Evolutionary conservation across 2,329 filamentous ascomycete species (phyloP), one percentile per base, ranked within the genome.

Genomic region (Macrophomina pseudophaseolina): DNA sequence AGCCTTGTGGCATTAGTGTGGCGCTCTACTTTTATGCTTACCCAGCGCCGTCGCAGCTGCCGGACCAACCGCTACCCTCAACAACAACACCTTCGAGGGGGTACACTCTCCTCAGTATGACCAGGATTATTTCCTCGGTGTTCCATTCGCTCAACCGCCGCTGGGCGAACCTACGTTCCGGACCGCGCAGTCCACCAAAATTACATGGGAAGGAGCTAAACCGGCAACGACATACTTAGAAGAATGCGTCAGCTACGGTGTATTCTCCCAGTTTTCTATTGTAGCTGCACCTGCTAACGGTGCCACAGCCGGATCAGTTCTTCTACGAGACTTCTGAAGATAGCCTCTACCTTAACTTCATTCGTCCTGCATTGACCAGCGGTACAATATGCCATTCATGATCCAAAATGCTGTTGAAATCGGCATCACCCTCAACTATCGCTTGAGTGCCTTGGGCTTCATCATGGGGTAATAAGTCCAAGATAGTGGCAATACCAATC

Each of bases 371-470:
- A 73, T 72, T 40, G 74, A 76, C 67, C 79, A 84, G 4, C 83
- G 87, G 64, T 91, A 91, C 73, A 90, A 91, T 71, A 79, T 88
- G 67, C 85, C 84, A 16, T 86, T 84, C 67, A 83, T 90, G 54
- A 85, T 91, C 5, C 74, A 83, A 63, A 79, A 81, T 11, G 74
- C 72, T 60, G 74, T 77, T 8, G 74, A 75, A 14, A 74, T 78
- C 35, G 76, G 74, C 7, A 72, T 74, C 6, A 76, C 75, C 28
- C 76, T 76, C 69, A 78, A 78, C 66, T 78, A 78, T 59, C 84
- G 90, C 6, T 82, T 91, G 56, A 87, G 88, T 3, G 85, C 87
- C 4, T 84, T 92, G 72, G 91, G 91, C 0, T 93, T 94, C 76
- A 76, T 92, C 32, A 84, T 86, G 8, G 88, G 83, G 16, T 75